Conservation (phyloP, 805 yeast species). For the Cyberlindnera meyerae region DNA sequence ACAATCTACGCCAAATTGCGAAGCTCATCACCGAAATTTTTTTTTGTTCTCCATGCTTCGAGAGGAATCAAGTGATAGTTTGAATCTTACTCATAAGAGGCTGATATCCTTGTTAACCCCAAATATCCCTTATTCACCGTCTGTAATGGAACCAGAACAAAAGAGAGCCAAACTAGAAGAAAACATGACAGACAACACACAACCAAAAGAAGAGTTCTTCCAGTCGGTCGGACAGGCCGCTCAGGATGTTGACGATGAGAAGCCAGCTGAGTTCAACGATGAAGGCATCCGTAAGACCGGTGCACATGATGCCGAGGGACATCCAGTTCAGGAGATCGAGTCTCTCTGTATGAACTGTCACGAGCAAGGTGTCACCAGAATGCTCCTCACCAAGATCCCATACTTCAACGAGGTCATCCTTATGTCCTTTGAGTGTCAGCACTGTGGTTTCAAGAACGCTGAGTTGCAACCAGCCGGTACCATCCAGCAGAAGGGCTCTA, state of each 20-base stretch:
- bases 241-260: conserved; percentile 36
- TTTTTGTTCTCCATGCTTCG: conserved; percentile 2
- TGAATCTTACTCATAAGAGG: too few relatives aligned
- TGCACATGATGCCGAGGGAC: conserved; percentile 79
- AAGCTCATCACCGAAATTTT: conserved; percentile 13
- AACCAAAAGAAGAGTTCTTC: conserved; percentile 40
- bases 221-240: conserved; percentile 59
- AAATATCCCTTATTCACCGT: too few relatives aligned
- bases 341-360: conserved; percentile 96
- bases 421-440: conserved; percentile 95
- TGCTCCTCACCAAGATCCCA: conserved; percentile 86
- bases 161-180: conserved; percentile 16
- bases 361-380: conserved; percentile 74
- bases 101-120: too few relatives aligned
- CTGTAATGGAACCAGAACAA: conserved; percentile 1
- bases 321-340: conserved; percentile 92
- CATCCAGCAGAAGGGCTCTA: conserved; percentile 84
- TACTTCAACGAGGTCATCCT: conserved; percentile 84
- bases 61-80: not conserved
- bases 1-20: too few relatives aligned
- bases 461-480: conserved; percentile 95
- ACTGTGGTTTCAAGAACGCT: conserved; percentile 84
- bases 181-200: conserved; percentile 13
- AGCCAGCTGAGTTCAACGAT: conserved; percentile 19
- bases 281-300: conserved; percentile 62